Evolutionary conservation across 257 asterid species (phyloP).

Genomic region (Jasminum sambac): DNA sequence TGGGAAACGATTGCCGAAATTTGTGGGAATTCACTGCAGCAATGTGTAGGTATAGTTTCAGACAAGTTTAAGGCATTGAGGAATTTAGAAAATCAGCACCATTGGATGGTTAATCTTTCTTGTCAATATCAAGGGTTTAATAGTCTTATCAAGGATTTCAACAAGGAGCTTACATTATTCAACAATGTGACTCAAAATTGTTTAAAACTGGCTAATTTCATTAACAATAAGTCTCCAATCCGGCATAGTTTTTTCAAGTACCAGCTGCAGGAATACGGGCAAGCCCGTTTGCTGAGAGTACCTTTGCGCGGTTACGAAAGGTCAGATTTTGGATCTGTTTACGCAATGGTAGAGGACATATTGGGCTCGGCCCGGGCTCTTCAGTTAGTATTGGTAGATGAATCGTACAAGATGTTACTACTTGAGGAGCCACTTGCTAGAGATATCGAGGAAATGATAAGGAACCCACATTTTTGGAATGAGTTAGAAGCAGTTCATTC

Average conservation of each 20-base stretch:
- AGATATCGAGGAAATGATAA: constrained; percentile 85
- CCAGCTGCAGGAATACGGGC: constrained; percentile 91
- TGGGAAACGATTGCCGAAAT: constrained; percentile 80
- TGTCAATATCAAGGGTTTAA: constrained; percentile 83
- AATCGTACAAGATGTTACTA: constrained; percentile 53
- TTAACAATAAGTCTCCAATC: constrained; percentile 65
- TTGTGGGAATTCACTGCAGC: constrained; percentile 64
- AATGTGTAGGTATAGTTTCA: constrained; percentile 88
- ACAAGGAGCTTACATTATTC: constrained; percentile 76
- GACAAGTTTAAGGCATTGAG: constrained; percentile 87
- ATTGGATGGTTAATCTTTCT: constrained; percentile 95
- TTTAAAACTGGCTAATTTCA: constrained; percentile 61
- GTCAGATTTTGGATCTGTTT: constrained; percentile 60
- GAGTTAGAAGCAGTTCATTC: constrained; percentile 85
- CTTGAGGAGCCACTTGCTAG: constrained; percentile 73
- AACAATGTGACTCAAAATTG: constrained; percentile 70
- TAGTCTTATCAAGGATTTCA: constrained; percentile 72
- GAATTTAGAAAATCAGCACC: constrained; percentile 74
- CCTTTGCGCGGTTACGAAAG: constrained; percentile 49
- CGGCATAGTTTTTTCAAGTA: constrained; percentile 70
- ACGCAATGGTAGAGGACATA: constrained; percentile 70
- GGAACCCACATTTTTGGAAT: constrained; percentile 90
- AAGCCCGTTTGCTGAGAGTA: constrained; percentile 53
- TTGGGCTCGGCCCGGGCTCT: constrained; percentile 86
- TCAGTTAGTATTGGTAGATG: constrained; percentile 70